Percentiles rank a stretch among this genome's conserved stretches.
phyloP scores from a whole-genome alignment of 345 rosid species.

The Trapa bicornis region DNA sequence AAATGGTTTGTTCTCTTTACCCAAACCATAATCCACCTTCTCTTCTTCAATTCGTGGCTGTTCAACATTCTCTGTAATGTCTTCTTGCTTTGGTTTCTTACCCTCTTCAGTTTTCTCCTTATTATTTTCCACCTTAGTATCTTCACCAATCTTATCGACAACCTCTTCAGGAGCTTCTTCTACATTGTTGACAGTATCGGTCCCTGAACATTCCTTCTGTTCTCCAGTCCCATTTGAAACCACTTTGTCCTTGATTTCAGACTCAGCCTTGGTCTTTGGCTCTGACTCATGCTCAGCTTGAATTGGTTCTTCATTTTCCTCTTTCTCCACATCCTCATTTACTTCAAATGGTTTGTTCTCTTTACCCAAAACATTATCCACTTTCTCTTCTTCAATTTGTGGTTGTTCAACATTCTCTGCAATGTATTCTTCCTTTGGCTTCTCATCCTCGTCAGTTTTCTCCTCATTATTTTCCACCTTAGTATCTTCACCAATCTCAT shows the following conservation, averaged over 20 bases:
- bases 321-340: slow-evolving; percentile 1
- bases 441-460: slow-evolving; percentile 15
- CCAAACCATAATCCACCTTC: slow-evolving; percentile 10
- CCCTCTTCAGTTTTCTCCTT: slow-evolving; percentile 13
- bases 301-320: neutral
- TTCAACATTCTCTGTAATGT: slow-evolving; percentile 15
- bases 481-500: slow-evolving; percentile 3
- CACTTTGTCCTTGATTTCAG: slow-evolving; percentile 18
- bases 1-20: neutral
- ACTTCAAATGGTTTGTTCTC: neutral
- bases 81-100: slow-evolving; percentile 13
- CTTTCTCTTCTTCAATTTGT: slow-evolving; percentile 15
- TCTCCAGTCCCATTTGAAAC: slow-evolving; percentile 12
- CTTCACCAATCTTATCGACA: slow-evolving; percentile 4
- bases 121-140: neutral
- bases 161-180: slow-evolving; percentile 9
- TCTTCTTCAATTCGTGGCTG: slow-evolving; percentile 16
- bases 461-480: slow-evolving; percentile 1
- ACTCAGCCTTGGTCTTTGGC: slow-evolving; percentile 12
- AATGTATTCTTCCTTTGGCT: slow-evolving; percentile 12
- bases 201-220: slow-evolving; percentile 9
- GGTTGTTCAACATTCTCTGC: slow-evolving; percentile 17
- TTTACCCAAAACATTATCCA: slow-evolving; percentile 5
- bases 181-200: slow-evolving; percentile 10
- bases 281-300: neutral